phyloP scores from a whole-genome alignment of 768 basidiomycete species.

The Lepiota venenata region DNA sequence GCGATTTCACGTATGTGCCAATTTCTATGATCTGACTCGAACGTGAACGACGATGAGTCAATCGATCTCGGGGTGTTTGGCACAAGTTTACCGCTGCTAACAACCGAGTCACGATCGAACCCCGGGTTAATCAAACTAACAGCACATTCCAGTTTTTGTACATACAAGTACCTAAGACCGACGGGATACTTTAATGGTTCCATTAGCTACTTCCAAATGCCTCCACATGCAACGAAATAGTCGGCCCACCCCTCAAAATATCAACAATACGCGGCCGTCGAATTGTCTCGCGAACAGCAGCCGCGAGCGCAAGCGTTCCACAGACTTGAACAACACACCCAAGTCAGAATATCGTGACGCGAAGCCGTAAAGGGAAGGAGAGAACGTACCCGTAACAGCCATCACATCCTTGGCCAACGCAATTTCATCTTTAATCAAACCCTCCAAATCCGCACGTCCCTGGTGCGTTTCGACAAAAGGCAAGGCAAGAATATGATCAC shows the following conservation, averaged over 20 bases:
- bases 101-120: too few relatives aligned
- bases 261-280: conserved; percentile 32
- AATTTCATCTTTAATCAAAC: conserved; percentile 35
- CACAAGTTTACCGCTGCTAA: too few relatives aligned
- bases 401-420: conserved; percentile 31
- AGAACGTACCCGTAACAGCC: conserved; percentile 43
- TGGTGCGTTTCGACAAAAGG: conserved; percentile 19
- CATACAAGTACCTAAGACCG: too few relatives aligned
- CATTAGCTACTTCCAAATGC: conserved; percentile 26
- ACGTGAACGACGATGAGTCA: too few relatives aligned
- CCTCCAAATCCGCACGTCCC: conserved; percentile 33
- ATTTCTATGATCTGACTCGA: too few relatives aligned
- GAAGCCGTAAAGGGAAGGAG: too few relatives aligned
- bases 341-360: too few relatives aligned
- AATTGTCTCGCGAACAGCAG: conserved; percentile 36
- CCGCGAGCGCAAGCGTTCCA: conserved; percentile 38
- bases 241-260: conserved; percentile 42
- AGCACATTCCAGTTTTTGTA: too few relatives aligned
- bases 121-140: too few relatives aligned
- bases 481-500: background rate
- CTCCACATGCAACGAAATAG: conserved; percentile 43
- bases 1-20: too few relatives aligned
- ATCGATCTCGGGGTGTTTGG: too few relatives aligned
- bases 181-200: background rate
- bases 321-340: conserved; percentile 35